Conservation (phyloP, 2,329 filamentous ascomycete genomes). For the Epichloe coenophiala region DNA sequence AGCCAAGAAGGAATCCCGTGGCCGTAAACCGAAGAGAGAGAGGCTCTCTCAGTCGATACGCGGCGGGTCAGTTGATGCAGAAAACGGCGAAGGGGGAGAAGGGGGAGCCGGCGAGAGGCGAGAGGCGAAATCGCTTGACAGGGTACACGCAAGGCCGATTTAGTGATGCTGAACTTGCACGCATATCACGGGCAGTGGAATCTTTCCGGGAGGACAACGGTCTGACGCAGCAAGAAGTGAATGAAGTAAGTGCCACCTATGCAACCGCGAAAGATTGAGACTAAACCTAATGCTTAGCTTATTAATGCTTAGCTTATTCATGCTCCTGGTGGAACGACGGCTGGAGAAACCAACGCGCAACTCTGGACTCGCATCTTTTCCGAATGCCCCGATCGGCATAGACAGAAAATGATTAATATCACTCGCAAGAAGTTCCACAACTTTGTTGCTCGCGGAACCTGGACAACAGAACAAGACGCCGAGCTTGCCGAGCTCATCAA, state of each 20-base stretch:
- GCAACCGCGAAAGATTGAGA: not conserved
- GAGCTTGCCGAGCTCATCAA: conserved; percentile 23
- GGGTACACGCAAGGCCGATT: conserved; percentile 28
- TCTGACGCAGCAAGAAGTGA: conserved; percentile 32
- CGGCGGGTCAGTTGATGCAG: conserved; percentile 10
- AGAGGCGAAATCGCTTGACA: conserved; percentile 13
- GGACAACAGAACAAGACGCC: conserved; percentile 23
- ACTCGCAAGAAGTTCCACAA: conserved; percentile 53
- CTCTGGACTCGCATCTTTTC: conserved; percentile 38
- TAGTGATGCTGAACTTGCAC: conserved; percentile 27
- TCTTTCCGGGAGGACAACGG: conserved; percentile 28
- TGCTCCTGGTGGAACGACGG: conserved; percentile 21
- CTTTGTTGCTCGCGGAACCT: conserved; percentile 39
- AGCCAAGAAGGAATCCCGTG: conserved; percentile 12
- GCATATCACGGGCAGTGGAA: conserved; percentile 28
- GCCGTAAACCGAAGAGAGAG: conserved; percentile 7
- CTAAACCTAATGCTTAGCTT: no score
- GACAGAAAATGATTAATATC: conserved; percentile 40
- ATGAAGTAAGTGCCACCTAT: conserved; percentile 24
- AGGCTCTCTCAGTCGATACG: conserved; percentile 12
- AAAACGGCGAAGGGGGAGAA: conserved; percentile 8
- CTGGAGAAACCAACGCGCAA: conserved; percentile 22
- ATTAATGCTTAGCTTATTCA: conserved; percentile 21
- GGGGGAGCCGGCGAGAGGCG: conserved; percentile 4
- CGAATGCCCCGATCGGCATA: conserved; percentile 34